These are phyloP conservation scores for Mortierella sp. DNA, from an alignment of 371 early-diverging fungal genomes.

Conservation along the genomic window DNA sequence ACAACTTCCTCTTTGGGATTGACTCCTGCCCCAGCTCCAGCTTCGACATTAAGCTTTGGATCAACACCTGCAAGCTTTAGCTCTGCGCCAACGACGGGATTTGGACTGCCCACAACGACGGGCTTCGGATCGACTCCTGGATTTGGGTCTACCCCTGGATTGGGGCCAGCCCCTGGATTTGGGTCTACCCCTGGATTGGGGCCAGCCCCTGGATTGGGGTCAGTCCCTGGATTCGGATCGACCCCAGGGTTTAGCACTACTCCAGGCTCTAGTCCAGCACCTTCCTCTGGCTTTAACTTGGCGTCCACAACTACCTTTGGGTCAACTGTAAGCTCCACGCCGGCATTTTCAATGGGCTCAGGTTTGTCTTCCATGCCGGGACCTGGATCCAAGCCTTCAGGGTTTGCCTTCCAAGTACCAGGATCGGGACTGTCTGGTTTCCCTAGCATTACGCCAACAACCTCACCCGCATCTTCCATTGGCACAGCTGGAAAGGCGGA, in stretches of 20 bases:
- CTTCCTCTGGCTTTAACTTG: background rate
- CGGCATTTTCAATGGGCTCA: too few relatives aligned
- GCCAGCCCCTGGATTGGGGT: background rate
- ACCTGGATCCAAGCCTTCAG: conserved; percentile 3
- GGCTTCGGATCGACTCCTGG: background rate
- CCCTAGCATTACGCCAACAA: background rate
- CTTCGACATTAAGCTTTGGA: background rate
- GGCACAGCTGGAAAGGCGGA: background rate
- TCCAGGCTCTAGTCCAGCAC: background rate
- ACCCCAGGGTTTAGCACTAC: conserved; percentile 1
- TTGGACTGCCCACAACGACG: too few relatives aligned
- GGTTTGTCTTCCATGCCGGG: too few relatives aligned
- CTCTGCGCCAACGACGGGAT: too few relatives aligned
- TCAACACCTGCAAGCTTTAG: background rate
- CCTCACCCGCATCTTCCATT: conserved; percentile 4
- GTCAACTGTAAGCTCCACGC: too few relatives aligned
- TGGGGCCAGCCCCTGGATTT: background rate
- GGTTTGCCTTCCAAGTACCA: conserved; percentile 12
- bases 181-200: background rate
- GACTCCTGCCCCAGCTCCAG: background rate
- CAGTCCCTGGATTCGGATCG: background rate
- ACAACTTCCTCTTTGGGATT: conserved; percentile 16
- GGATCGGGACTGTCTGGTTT: background rate
- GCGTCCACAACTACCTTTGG: too few relatives aligned
- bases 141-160: conserved; percentile 5